Conservation (phyloP, 1,139 yeast genomes). For the Hansenula sp. region DNA sequence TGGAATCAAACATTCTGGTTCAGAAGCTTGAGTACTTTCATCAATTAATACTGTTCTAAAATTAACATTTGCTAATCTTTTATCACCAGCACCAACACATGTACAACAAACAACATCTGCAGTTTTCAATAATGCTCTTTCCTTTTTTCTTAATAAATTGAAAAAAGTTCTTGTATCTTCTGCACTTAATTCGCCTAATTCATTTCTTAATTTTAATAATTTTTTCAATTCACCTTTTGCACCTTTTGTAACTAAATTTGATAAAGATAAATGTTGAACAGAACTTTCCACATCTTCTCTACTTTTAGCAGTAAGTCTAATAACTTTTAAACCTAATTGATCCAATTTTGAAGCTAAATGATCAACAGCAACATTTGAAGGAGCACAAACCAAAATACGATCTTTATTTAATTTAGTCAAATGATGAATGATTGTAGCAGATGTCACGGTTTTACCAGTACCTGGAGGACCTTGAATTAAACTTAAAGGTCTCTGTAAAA, state of each 20-base stretch:
- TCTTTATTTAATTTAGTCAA: conserved; percentile 54
- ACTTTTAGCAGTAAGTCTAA: conserved; percentile 69
- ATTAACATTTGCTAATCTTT: conserved; percentile 44
- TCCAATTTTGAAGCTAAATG: conserved; percentile 76
- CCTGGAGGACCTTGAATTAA: conserved; percentile 98
- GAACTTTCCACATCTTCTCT: conserved; percentile 78
- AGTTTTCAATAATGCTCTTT: conserved; percentile 43
- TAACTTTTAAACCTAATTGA: conserved; percentile 66
- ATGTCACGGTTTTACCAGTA: conserved; percentile 93
- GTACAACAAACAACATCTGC: conserved; percentile 88
- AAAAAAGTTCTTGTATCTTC: conserved; percentile 45
- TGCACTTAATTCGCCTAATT: conserved; percentile 65
- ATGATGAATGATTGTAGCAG: conserved; percentile 85
- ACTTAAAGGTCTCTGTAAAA: conserved; percentile 70
- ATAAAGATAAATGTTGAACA: conserved; percentile 50
- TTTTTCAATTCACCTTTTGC: conserved; percentile 58
- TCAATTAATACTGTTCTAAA: conserved; percentile 83
- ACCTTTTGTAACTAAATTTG: conserved; percentile 38
- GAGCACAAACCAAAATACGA: conserved; percentile 83
- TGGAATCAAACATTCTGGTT: conserved; percentile 88
- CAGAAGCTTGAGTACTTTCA: conserved; percentile 92
- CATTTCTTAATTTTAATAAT: conserved; percentile 52
- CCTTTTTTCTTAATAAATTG: conserved; percentile 41
- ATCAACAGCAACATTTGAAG: conserved; percentile 93
- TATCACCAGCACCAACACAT: conserved; percentile 89